Conservation (phyloP, 164 flowering plant genomes). For the Piper longum region DNA sequence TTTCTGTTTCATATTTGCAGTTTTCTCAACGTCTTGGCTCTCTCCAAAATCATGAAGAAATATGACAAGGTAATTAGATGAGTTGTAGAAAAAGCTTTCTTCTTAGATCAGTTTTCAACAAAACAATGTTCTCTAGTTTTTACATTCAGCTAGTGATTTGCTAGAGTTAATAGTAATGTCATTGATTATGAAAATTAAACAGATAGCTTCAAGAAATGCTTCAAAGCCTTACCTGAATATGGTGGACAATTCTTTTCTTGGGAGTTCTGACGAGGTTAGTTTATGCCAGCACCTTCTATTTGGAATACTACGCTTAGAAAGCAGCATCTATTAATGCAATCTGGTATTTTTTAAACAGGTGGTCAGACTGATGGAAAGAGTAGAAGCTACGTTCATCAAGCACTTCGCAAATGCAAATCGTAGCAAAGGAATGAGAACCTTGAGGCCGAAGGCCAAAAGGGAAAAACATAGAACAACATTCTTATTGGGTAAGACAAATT, state of each 20-base stretch:
- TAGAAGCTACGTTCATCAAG: constrained; percentile 53
- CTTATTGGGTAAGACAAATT: constrained; percentile 22
- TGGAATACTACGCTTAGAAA: no score
- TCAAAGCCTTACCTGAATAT: constrained; percentile 41
- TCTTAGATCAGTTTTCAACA: no score
- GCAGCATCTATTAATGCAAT: no score
- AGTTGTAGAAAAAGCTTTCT: no score
- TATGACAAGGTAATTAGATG: constrained; percentile 54
- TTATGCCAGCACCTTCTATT: not conserved
- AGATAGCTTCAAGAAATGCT: constrained; percentile 45
- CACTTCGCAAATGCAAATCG: constrained; percentile 54
- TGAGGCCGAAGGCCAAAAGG: constrained; percentile 35
- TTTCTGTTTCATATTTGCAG: constrained; percentile 18
- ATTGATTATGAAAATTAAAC: not conserved
- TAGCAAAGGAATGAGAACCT: constrained; percentile 35
- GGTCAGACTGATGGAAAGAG: constrained; percentile 44
- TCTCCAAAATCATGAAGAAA: constrained; percentile 80
- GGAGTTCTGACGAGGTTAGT: constrained; percentile 43
- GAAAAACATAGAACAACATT: constrained; percentile 43
- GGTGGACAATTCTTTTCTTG: constrained; percentile 50
- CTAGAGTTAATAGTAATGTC: no score
- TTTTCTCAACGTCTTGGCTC: constrained; percentile 59
- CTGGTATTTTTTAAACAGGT: constrained; percentile 15
- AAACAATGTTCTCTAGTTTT: no score
- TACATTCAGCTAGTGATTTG: no score